Base-by-base conservation (phyloP, 352 stramenopile species). In the Phytopythium litorale region DNA sequence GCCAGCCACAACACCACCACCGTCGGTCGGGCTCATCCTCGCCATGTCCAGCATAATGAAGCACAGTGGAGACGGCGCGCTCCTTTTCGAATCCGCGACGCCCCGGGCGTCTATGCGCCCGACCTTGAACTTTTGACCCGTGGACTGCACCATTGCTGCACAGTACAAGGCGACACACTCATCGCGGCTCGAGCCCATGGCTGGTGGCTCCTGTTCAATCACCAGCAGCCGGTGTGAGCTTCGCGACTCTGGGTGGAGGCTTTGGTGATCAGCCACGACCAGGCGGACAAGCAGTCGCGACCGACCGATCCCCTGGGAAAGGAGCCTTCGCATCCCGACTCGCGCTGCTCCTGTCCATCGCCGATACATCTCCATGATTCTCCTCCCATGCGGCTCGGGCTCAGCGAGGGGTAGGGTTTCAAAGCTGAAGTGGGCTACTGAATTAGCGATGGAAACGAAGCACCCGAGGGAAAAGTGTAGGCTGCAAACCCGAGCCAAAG, bases 91-190 rank as follows among this genome's bases (percentile, higher is more conserved):
- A 55, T 13, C 25, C 49, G 30, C 33, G 49, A 15, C 49, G 30
- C 0, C 25, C 19, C 15, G 49, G 16, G 25, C 25, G 25, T 37
- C 28, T 37, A 38, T 55, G 25, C 15, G 25, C 49, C 16, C 30
- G 49, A 55, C 49, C 4, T 55, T 55, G 49, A 55, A 55, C 49
- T 37, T 55, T 50, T 21, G 43, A 30, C 19, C 45, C 19, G 45
- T 23, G 19, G 15, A 28, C 45, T 51, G 45, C 7, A 21, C 42
- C 42, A 49, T 8, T 19, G 9, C 42, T 4, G 19, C 19, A 18
- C 46, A 53, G 7, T 12, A 52, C n/a, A 32, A 11, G 9, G 21
- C 19, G 21, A 21, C 46, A 12, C 42, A 25, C 42, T 48, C 42
- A 48, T 48, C 42, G 37, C 37, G 8, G 37, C 12, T 43, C 37